phyloP scores from a whole-genome alignment of 345 rosid genomes.

The Hibiscus syriacus region DNA sequence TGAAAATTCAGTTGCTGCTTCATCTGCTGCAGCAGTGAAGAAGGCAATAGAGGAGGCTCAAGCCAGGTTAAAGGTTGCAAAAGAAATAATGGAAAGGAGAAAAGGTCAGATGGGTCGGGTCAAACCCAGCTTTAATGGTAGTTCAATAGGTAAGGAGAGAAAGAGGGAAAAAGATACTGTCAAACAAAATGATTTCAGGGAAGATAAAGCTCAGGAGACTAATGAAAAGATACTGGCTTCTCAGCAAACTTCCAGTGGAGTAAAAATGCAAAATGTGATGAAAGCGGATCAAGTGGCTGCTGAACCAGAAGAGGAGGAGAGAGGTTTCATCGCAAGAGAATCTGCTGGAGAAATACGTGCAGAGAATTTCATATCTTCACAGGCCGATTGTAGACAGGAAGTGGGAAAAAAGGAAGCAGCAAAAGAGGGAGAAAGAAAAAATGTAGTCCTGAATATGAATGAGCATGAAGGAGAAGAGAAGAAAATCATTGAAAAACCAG shows the following conservation, averaged over 20 bases:
- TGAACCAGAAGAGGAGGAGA: conserved; percentile 18
- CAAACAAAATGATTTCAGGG: conserved; percentile 28
- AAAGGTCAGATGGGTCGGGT: conserved; percentile 40
- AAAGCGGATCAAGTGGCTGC: conserved; percentile 15
- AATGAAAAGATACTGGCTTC: conserved; percentile 15
- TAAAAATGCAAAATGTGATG: conserved; percentile 10
- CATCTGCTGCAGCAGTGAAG: conserved; percentile 82
- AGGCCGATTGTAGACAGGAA: conserved; percentile 24
- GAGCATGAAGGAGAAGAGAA: conserved; percentile 24
- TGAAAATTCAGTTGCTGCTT: conserved; percentile 68
- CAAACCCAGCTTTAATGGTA: conserved; percentile 29
- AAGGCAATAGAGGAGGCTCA: conserved; percentile 88
- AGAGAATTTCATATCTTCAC: conserved; percentile 18
- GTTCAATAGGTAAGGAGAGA: conserved; percentile 25
- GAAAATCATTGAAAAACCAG: conserved; percentile 25
- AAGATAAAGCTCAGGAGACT: conserved; percentile 22
- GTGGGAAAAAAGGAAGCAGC: conserved; percentile 23
- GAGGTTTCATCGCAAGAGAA: conserved; percentile 12
- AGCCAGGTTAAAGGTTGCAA: conserved; percentile 63
- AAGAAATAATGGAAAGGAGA: conserved; percentile 62
- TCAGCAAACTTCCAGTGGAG: conserved; percentile 13
- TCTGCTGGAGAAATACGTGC: conserved; percentile 18
- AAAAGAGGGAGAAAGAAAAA: conserved; percentile 27
- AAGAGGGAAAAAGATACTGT: conserved; percentile 23
- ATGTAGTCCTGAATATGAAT: conserved; percentile 20